Evolutionary conservation across 2,329 filamentous ascomycete genomes (phyloP).

Genomic region (Chaetomium olivaceum): DNA sequence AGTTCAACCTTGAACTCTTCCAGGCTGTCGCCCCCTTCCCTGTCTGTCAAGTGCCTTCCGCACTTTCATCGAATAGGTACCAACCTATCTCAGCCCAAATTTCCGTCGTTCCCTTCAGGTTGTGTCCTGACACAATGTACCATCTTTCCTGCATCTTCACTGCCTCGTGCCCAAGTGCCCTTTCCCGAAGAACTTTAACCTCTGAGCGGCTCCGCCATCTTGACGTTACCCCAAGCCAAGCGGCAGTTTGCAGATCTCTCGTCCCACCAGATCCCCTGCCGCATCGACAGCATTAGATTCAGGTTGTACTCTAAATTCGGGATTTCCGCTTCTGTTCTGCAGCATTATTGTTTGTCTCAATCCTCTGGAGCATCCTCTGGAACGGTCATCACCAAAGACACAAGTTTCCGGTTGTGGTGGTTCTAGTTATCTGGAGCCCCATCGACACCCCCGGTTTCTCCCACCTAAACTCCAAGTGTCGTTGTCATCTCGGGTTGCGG

Average conservation of each 20-base stretch:
- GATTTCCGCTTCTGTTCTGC: background rate
- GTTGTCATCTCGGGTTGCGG: background rate
- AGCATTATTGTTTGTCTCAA: background rate
- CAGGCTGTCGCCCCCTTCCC: background rate
- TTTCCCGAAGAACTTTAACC: background rate
- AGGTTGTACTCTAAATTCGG: background rate
- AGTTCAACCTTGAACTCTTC: background rate
- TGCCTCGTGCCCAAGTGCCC: background rate
- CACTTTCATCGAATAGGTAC: background rate
- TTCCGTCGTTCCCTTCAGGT: background rate
- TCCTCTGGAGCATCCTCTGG: background rate
- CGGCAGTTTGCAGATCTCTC: constrained; percentile 17
- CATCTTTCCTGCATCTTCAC: background rate
- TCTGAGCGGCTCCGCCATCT: constrained; percentile 1
- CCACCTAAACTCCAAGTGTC: background rate
- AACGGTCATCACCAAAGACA: background rate
- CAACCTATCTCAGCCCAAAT: background rate
- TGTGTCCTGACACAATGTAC: background rate
- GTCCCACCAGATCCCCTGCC: constrained; percentile 12
- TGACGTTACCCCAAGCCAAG: constrained; percentile 4
- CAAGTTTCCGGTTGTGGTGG: background rate
- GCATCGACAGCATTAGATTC: constrained; percentile 13
- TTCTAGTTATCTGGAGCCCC: background rate
- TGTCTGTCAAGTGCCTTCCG: background rate
- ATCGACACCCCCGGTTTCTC: background rate